A percentile compares a stretch with the other conserved stretches of the same genome.
Conservation (phyloP, 1,139 yeast species). For the Sugiyamaella japonica region DNA sequence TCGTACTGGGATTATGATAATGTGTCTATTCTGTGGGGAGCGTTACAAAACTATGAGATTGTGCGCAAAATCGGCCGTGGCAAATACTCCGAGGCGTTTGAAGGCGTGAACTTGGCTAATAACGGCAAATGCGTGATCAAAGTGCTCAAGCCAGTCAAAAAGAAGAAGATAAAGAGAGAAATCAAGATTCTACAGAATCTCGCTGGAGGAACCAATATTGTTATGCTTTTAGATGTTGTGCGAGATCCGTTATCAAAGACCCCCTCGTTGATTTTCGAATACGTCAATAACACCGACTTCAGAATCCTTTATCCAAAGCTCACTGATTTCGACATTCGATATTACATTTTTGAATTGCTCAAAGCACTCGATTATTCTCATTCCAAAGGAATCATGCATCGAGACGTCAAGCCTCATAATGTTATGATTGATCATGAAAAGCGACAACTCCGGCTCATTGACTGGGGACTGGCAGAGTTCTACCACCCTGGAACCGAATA, state of each 20-base stretch:
- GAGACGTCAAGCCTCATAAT: slow-evolving; percentile 98
- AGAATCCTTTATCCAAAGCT: slow-evolving; percentile 90
- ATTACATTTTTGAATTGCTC: slow-evolving; percentile 83
- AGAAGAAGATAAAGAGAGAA: slow-evolving; percentile 94
- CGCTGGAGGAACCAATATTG: slow-evolving; percentile 82
- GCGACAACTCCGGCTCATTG: slow-evolving; percentile 74
- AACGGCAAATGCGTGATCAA: slow-evolving; percentile 66
- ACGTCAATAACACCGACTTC: slow-evolving; percentile 86
- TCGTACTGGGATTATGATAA: slow-evolving; percentile 91
- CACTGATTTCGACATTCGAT: slow-evolving; percentile 77
- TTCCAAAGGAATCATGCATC: slow-evolving; percentile 97
- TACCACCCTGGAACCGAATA: slow-evolving; percentile 94
- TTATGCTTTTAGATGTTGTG: slow-evolving; percentile 79
- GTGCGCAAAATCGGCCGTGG: slow-evolving; percentile 94
- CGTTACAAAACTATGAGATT: slow-evolving; percentile 80
- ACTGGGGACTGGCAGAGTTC: slow-evolving; percentile 99
- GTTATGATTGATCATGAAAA: slow-evolving; percentile 93
- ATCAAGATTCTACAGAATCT: slow-evolving; percentile 88
- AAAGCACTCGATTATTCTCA: slow-evolving; percentile 92
- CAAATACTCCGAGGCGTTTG: slow-evolving; percentile 94
- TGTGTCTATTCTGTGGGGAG: slow-evolving; percentile 57
- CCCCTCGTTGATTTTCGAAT: slow-evolving; percentile 91
- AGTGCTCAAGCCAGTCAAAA: slow-evolving; percentile 93
- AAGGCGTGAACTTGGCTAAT: slow-evolving; percentile 60
- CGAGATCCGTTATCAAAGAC: slow-evolving; percentile 89